Conservation (phyloP, 2,329 filamentous ascomycete genomes). For the Rutstroemia sp. region DNA sequence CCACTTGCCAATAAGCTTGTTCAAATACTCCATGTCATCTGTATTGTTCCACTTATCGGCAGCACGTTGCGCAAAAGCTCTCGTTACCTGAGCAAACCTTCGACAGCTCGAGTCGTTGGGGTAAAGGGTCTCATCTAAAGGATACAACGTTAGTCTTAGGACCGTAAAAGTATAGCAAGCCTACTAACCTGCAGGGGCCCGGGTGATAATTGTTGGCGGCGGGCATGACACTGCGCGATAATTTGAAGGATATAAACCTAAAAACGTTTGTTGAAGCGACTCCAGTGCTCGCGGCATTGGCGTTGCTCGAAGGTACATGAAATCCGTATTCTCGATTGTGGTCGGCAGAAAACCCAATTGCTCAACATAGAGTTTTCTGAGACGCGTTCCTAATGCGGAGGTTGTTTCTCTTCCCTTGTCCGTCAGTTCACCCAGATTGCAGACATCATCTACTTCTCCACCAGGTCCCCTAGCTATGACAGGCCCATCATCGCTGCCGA, state of each 20-base stretch:
- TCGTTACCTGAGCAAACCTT: slow-evolving; percentile 61
- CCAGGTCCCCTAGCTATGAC: slow-evolving; percentile 59
- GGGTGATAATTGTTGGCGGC: slow-evolving; percentile 57
- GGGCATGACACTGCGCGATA: slow-evolving; percentile 45
- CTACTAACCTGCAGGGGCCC: slow-evolving; percentile 40
- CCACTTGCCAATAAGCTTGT: slow-evolving; percentile 70
- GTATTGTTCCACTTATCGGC: slow-evolving; percentile 68
- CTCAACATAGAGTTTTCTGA: slow-evolving; percentile 67
- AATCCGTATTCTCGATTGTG: slow-evolving; percentile 45
- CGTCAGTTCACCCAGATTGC: slow-evolving; percentile 70
- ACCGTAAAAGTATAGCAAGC: neutral
- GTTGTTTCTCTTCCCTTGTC: slow-evolving; percentile 69
- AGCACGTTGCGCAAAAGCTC: slow-evolving; percentile 64
- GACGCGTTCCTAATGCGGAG: slow-evolving; percentile 56
- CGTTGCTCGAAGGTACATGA: slow-evolving; percentile 67
- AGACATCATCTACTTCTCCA: slow-evolving; percentile 71
- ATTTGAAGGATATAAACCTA: slow-evolving; percentile 62
- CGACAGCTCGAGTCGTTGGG: slow-evolving; percentile 71
- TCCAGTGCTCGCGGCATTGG: slow-evolving; percentile 70
- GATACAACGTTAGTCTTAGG: neutral
- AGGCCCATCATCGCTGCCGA: slow-evolving; percentile 63
- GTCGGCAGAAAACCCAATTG: slow-evolving; percentile 64
- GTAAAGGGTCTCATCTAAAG: slow-evolving; percentile 65
- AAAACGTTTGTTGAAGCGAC: slow-evolving; percentile 68
- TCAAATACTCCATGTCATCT: slow-evolving; percentile 78